Conservation (phyloP, 2,329 filamentous ascomycete species). For the Colletotrichum sp. region DNA sequence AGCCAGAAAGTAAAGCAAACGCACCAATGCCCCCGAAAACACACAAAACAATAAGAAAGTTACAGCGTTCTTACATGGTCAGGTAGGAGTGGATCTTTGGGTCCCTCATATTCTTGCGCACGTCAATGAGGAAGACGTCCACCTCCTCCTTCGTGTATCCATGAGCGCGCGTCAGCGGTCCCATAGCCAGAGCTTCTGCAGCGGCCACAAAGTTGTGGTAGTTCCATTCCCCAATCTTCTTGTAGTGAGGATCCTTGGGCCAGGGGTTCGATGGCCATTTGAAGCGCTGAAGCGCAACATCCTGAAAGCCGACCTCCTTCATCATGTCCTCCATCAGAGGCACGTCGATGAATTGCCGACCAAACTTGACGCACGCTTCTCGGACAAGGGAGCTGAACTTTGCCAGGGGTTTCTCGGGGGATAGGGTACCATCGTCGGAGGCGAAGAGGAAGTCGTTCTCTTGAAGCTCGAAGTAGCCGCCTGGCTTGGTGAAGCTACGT, state of each 20-base stretch:
- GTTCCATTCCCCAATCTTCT: slow-evolving; percentile 33
- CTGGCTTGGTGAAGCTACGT: slow-evolving; percentile 50
- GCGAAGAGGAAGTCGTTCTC: slow-evolving; percentile 43
- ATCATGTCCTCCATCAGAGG: slow-evolving; percentile 26
- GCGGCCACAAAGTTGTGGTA: slow-evolving; percentile 27
- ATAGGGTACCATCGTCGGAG: slow-evolving; percentile 45
- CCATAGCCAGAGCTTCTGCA: slow-evolving; percentile 38
- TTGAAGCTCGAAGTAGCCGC: slow-evolving; percentile 49
- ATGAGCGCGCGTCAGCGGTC: slow-evolving; percentile 33
- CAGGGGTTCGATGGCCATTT: slow-evolving; percentile 36
- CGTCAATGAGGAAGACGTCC: slow-evolving; percentile 31
- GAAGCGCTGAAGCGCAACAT: slow-evolving; percentile 29
- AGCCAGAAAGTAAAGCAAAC: background rate
- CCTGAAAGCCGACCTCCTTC: slow-evolving; percentile 32
- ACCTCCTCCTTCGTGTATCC: slow-evolving; percentile 33
- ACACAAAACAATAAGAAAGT: background rate
- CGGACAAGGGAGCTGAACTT: slow-evolving; percentile 24
- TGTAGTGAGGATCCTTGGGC: slow-evolving; percentile 33
- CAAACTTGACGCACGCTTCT: slow-evolving; percentile 24
- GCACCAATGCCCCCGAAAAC: background rate
- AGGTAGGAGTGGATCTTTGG: slow-evolving; percentile 34
- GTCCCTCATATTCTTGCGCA: slow-evolving; percentile 32
- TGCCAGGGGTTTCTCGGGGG: slow-evolving; percentile 12
- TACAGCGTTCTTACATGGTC: slow-evolving; percentile 25
- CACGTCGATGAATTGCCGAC: slow-evolving; percentile 27